These are phyloP conservation scores for Podospora australis DNA, from an alignment of 495 filamentous ascomycete genomes.

Conservation along the genomic window DNA sequence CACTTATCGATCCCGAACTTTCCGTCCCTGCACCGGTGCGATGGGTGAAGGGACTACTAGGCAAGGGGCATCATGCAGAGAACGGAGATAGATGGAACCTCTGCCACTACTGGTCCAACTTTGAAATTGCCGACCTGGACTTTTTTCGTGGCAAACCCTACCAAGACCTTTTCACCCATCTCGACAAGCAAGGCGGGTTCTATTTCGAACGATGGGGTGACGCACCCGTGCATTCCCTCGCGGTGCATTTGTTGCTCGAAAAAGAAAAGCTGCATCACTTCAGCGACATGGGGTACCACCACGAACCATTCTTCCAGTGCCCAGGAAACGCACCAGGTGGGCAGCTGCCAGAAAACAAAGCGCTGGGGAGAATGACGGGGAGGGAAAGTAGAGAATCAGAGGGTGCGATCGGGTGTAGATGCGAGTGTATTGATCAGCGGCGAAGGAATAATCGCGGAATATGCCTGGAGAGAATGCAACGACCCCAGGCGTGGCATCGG, in stretches of 20 bases:
- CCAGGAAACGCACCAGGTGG: slow-evolving; percentile 37
- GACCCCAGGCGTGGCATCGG: not conserved
- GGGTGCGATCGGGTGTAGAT: slow-evolving; percentile 38
- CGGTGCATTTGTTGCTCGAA: slow-evolving; percentile 42
- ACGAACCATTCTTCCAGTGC: slow-evolving; percentile 43
- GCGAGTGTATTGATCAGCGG: slow-evolving; percentile 27
- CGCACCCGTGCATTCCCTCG: slow-evolving; percentile 47
- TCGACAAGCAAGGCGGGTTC: slow-evolving; percentile 47
- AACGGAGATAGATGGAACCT: slow-evolving; percentile 42
- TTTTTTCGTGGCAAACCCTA: slow-evolving; percentile 46
- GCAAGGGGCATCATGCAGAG: slow-evolving; percentile 23
- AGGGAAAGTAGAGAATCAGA: slow-evolving; percentile 18
- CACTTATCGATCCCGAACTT: slow-evolving; percentile 23
- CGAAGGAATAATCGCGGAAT: slow-evolving; percentile 1
- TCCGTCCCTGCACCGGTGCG: slow-evolving; percentile 33
- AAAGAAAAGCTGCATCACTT: slow-evolving; percentile 49
- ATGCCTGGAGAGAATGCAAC: not conserved
- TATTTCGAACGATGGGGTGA: slow-evolving; percentile 54
- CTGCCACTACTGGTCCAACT: slow-evolving; percentile 55
- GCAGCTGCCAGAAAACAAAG: slow-evolving; percentile 30
- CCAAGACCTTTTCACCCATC: slow-evolving; percentile 40
- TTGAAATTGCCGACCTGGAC: slow-evolving; percentile 51
- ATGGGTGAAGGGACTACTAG: slow-evolving; percentile 29
- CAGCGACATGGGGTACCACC: slow-evolving; percentile 46
- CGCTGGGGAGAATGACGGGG: slow-evolving; percentile 18